Percentiles rank a stretch among this genome's conserved stretches.
These are phyloP conservation scores for Arthroderma sp. DNA, from an alignment of 2,329 filamentous ascomycete genomes.

Conservation along the genomic window DNA sequence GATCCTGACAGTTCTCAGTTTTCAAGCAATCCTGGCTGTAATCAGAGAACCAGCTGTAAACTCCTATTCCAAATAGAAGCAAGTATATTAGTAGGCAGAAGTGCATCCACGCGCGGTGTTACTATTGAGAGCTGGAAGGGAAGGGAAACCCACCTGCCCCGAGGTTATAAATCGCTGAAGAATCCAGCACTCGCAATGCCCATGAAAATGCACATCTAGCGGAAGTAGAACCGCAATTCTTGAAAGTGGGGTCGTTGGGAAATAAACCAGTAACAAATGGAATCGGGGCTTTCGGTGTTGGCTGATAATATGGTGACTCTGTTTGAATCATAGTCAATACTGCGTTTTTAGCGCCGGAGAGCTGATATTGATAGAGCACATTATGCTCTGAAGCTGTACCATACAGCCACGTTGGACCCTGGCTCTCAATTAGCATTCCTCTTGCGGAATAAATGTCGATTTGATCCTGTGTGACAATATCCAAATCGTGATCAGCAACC, in stretches of 20 bases:
- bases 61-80: background rate
- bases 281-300: slow-evolving; percentile 58
- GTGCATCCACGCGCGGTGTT: no score
- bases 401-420: slow-evolving; percentile 52
- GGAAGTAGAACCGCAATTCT: background rate
- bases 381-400: slow-evolving; percentile 53
- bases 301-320: slow-evolving; percentile 74
- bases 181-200: slow-evolving; percentile 1
- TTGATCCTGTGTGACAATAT: slow-evolving; percentile 8
- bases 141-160: background rate
- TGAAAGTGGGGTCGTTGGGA: slow-evolving; percentile 3
- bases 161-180: background rate
- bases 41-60: slow-evolving; percentile 3
- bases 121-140: no score
- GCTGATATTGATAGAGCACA: slow-evolving; percentile 64
- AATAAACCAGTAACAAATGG: slow-evolving; percentile 27
- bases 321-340: slow-evolving; percentile 77
- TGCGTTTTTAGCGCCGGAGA: slow-evolving; percentile 61
- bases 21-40: slow-evolving; percentile 4
- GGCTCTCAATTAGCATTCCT: slow-evolving; percentile 38
- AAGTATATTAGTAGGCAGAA: background rate
- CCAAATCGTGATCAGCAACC: slow-evolving; percentile 8
- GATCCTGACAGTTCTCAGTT: slow-evolving; percentile 5
- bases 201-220: background rate
- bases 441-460: slow-evolving; percentile 50